A percentile compares a stretch with the other conserved stretches of the same genome.
These are phyloP conservation scores for Penicillium turbatum DNA, from an alignment of 495 filamentous ascomycete genomes.

Conservation along the genomic window DNA sequence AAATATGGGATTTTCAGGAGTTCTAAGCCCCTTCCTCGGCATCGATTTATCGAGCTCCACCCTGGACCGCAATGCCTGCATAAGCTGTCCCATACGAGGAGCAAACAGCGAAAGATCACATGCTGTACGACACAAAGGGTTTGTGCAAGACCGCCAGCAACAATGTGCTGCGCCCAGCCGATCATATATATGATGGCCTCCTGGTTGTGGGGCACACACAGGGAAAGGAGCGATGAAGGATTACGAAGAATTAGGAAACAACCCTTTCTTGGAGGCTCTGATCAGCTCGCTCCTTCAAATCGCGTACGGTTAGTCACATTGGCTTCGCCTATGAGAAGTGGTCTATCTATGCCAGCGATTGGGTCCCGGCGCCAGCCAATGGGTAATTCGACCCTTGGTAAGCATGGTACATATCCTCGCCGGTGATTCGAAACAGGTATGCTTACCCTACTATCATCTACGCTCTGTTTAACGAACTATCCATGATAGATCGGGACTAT, in stretches of 20 bases:
- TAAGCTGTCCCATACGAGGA: no score
- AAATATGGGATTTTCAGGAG: not conserved
- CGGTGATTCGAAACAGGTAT: constrained; percentile 1
- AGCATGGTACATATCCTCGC: constrained; percentile 1
- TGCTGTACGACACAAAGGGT: no score
- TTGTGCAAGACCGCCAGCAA: no score
- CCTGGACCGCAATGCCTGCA: no score
- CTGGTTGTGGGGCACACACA: no score
- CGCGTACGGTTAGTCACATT: not conserved
- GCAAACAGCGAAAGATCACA: no score
- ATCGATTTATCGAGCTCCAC: no score
- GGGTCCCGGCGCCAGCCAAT: not conserved
- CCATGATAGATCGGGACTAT: constrained; percentile 4
- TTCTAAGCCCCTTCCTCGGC: no score
- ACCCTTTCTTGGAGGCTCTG: not conserved
- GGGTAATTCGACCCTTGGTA: not conserved
- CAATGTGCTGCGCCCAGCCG: no score
- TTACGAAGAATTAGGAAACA: no score
- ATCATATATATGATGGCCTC: no score
- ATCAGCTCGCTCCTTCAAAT: not conserved
- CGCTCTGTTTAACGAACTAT: not conserved
- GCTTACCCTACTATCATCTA: not conserved
- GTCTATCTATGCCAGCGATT: not conserved
- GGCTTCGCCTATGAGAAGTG: not conserved
- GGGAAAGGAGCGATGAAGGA: no score